Percentiles rank a stretch among this genome's conserved stretches.
These are phyloP conservation scores for Exophiala phaeomuriformis DNA, from an alignment of 2,329 filamentous ascomycete genomes.

Conservation along the genomic window DNA sequence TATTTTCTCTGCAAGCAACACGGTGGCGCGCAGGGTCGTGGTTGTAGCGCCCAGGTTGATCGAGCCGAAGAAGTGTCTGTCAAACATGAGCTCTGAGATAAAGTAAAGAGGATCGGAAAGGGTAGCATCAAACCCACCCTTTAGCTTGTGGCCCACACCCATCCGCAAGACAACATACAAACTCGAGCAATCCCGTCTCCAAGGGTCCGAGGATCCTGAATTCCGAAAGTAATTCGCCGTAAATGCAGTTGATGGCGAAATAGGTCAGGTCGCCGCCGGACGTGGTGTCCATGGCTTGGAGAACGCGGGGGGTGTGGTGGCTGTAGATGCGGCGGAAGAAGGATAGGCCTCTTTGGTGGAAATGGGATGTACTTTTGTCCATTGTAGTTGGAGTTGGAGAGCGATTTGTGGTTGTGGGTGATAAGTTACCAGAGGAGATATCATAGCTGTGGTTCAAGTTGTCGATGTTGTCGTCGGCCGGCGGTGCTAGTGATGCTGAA, in stretches of 20 bases:
- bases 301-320: conserved; percentile 27
- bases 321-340: conserved; percentile 29
- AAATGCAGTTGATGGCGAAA: conserved; percentile 29
- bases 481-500: no score
- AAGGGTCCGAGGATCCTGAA: conserved; percentile 24
- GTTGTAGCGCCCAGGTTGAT: conserved; percentile 27
- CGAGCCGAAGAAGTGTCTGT: conserved; percentile 29
- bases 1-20: conserved; percentile 24
- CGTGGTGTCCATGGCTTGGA: conserved; percentile 25
- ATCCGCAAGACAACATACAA: conserved; percentile 30
- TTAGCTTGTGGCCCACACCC: conserved; percentile 29
- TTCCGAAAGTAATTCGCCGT: conserved; percentile 29
- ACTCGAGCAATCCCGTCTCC: conserved; percentile 30
- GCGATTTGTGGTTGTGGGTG: conserved; percentile 12
- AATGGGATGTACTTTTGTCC: conserved; percentile 25
- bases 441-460: no score
- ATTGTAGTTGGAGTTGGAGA: conserved; percentile 12
- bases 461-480: no score
- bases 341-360: conserved; percentile 25
- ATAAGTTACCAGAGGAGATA: conserved; percentile 1
- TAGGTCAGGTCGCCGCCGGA: conserved; percentile 29
- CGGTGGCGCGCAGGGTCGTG: conserved; percentile 19
- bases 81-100: background rate
- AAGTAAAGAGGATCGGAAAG: background rate
- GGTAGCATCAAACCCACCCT: conserved; percentile 22